A percentile compares a stretch with the other conserved stretches of the same genome.
phyloP scores from a whole-genome alignment of 2,329 filamentous ascomycete genomes.

The Clonostachys byssicola region DNA sequence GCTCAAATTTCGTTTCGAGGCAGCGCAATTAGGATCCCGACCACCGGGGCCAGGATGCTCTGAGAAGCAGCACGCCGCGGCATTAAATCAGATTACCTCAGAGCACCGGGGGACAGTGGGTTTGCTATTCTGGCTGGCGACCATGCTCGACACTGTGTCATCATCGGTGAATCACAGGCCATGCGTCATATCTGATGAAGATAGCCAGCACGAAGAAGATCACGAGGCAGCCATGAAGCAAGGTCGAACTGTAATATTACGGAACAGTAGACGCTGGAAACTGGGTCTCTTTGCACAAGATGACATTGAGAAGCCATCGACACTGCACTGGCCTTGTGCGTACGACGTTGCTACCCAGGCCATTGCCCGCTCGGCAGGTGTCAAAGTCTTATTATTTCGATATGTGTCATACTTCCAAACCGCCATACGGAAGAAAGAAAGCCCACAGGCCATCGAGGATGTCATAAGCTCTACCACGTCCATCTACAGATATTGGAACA shows the following conservation, averaged over 20 bases:
- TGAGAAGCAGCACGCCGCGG: neutral
- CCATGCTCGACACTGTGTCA: slow-evolving; percentile 56
- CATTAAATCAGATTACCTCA: too few species aligned
- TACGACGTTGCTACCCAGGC: slow-evolving; percentile 44
- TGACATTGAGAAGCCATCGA: slow-evolving; percentile 12
- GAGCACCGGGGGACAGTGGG: slow-evolving; percentile 38
- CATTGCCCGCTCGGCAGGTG: slow-evolving; percentile 47
- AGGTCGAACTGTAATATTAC: slow-evolving; percentile 8
- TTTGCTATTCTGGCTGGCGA: slow-evolving; percentile 51
- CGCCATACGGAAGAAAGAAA: slow-evolving; percentile 32
- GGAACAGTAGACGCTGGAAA: slow-evolving; percentile 13
- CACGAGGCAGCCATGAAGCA: slow-evolving; percentile 8
- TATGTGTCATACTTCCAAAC: slow-evolving; percentile 52
- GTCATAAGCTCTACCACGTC: slow-evolving; percentile 39
- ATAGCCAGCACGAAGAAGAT: slow-evolving; percentile 27
- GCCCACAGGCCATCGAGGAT: slow-evolving; percentile 36
- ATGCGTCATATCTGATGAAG: slow-evolving; percentile 30
- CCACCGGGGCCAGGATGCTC: slow-evolving; percentile 3
- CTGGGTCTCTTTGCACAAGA: slow-evolving; percentile 27
- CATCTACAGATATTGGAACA: slow-evolving; percentile 52
- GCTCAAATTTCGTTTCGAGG: slow-evolving; percentile 26
- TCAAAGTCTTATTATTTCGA: slow-evolving; percentile 56
- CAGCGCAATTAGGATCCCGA: neutral
- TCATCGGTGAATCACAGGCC: slow-evolving; percentile 42
- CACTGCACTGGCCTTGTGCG: slow-evolving; percentile 46